Conservation (phyloP, 768 basidiomycete genomes). For the Agrocybe chaxingu region DNA sequence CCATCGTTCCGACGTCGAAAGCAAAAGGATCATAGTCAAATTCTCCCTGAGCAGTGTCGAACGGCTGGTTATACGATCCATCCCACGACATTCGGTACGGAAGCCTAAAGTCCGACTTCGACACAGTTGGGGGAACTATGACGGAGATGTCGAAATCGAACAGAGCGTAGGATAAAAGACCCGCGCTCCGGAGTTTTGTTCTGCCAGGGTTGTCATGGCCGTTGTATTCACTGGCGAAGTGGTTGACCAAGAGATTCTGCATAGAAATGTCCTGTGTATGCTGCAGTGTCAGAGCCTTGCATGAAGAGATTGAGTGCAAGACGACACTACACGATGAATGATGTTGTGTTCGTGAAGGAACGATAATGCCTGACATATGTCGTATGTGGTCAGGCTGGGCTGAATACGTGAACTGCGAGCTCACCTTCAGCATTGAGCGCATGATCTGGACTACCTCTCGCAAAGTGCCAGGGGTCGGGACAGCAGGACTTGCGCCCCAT, state of each 20-base stretch:
- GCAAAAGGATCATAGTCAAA: conserved; percentile 23
- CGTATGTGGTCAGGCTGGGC: too few species aligned
- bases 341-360: conserved; percentile 20
- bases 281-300: background rate
- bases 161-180: conserved; percentile 14
- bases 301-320: background rate
- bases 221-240: conserved; percentile 2
- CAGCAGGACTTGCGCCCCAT: conserved; percentile 5
- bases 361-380: conserved; percentile 7
- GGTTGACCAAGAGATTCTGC: conserved; percentile 17
- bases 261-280: conserved; percentile 3
- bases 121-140: conserved; percentile 11
- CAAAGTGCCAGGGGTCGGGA: background rate
- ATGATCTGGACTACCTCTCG: conserved; percentile 12
- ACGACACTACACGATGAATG: conserved; percentile 12
- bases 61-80: conserved; percentile 2
- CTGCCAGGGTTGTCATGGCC: background rate
- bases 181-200: conserved; percentile 7
- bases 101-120: conserved; percentile 2
- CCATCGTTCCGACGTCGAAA: conserved; percentile 20
- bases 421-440: conserved; percentile 12
- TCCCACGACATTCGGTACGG: conserved; percentile 10
- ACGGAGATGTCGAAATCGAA: conserved; percentile 20
- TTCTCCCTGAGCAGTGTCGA: conserved; percentile 18
- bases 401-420: background rate